These are phyloP conservation scores for Lasiosphaeris hirsuta DNA, from an alignment of 495 filamentous ascomycete species.

Conservation along the genomic window DNA sequence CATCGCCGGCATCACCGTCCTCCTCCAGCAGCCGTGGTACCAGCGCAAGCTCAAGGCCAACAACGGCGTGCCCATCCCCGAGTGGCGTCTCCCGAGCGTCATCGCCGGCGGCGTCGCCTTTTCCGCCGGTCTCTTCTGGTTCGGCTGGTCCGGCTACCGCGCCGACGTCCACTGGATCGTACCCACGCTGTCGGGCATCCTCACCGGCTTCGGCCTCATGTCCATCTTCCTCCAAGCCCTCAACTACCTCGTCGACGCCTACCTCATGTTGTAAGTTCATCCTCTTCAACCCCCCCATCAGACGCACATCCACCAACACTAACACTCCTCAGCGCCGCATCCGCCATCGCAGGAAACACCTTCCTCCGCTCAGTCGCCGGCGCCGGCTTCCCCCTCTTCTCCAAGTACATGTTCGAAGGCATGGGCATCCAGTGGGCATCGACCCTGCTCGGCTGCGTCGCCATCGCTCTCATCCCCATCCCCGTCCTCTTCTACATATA, in stretches of 20 bases:
- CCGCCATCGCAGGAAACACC: constrained; percentile 85
- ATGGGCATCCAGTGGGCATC: constrained; percentile 76
- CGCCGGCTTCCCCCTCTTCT: constrained; percentile 79
- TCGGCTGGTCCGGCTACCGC: constrained; percentile 73
- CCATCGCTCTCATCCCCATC: constrained; percentile 66
- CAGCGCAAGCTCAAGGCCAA: constrained; percentile 67
- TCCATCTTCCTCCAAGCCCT: constrained; percentile 81
- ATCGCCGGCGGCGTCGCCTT: constrained; percentile 75
- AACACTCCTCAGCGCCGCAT: constrained; percentile 75
- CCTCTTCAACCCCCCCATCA: no score
- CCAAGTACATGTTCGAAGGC: constrained; percentile 72
- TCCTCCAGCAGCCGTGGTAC: constrained; percentile 65
- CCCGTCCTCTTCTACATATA: constrained; percentile 64
- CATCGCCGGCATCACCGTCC: constrained; percentile 61
- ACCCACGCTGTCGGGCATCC: constrained; percentile 66
- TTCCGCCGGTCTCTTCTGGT: constrained; percentile 78
- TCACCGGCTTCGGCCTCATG: constrained; percentile 60
- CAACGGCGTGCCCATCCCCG: constrained; percentile 69
- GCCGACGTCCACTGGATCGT: constrained; percentile 74
- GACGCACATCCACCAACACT: no score
- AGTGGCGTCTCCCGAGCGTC: constrained; percentile 81
- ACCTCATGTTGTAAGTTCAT: constrained; percentile 71
- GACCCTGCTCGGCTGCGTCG: constrained; percentile 73
- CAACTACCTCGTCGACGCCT: constrained; percentile 86
- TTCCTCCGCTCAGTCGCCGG: constrained; percentile 77